Base-by-base conservation (phyloP, 2,329 filamentous ascomycete genomes). In the Calonectria pseudoreteaudii region DNA sequence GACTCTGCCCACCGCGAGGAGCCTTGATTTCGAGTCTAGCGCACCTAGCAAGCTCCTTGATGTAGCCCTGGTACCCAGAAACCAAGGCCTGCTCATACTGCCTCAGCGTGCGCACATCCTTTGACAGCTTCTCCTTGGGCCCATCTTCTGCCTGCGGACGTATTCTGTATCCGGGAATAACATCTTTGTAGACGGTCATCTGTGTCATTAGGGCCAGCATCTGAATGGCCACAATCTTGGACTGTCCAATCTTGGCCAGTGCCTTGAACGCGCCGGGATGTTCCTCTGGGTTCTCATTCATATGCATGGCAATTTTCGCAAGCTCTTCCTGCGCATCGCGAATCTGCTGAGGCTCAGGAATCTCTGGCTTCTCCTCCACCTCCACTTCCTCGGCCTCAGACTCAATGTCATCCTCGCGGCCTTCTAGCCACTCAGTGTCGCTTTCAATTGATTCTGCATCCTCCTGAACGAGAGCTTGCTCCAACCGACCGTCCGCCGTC, bases 121-220 rank as follows among this genome's bases (percentile, higher is more conserved):
- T 98, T 7, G 96, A 98, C 2, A 98, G 87, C 83, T 97, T 97
- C 76, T 93, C 93, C 72, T 91, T 90, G 81, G 93, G 89, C 56
- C 93, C 92, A 38, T 95, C 93, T 74, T 97, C 95, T 0, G 90
- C 88, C 5, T 95, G 87, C 1, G 95, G 94, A 23, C 97, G 93
- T 87, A 99, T 98, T 74, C 97, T 91, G 84, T 99, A 99, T 28
- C 97, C 97, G 0, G 97, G 97, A 73, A 99, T 98, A 60, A 98
- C 91, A 84, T 98, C 97, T 84, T 96, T 98, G 88, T 96, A 99
- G 16, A 98, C 92, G 0, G 96, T 91, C 83, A 97, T 90, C 85
- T 98, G 96, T 28, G 97, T 95, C 62, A 93, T 94, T 76, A 99
- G 87, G 9, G 94, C 93, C 74, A 99, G 89, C 85, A 98, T 98